These are phyloP conservation scores for Solanum chacoense DNA, from an alignment of 305 asterid species.

Conservation along the genomic window DNA sequence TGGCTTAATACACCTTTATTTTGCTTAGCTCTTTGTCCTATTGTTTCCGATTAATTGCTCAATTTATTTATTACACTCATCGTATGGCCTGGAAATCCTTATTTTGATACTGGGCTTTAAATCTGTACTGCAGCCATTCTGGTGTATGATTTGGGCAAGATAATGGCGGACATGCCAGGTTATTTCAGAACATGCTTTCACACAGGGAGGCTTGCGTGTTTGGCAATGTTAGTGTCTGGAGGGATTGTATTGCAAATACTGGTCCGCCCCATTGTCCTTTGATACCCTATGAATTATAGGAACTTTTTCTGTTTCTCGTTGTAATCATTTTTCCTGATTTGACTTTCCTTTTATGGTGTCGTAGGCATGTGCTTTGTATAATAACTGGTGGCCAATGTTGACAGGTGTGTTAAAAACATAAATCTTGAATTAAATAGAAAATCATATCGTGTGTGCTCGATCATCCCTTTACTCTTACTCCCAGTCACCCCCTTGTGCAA, in stretches of 20 bases:
- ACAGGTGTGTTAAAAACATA: conserved; percentile 38
- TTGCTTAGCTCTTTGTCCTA: neutral
- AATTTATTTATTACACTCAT: neutral
- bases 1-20: neutral
- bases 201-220: conserved; percentile 73
- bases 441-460: neutral
- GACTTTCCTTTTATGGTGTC: conserved; percentile 11
- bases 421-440: neutral
- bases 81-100: neutral
- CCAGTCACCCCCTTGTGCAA: neutral
- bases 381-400: conserved; percentile 99
- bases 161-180: conserved; percentile 68
- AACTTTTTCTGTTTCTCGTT: neutral
- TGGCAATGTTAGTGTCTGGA: conserved; percentile 83
- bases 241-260: conserved; percentile 91
- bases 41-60: neutral
- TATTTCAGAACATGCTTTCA: conserved; percentile 65
- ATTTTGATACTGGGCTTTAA: neutral
- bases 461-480: neutral
- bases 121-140: conserved; percentile 8
- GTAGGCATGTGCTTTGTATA: conserved; percentile 85
- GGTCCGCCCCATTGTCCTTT: conserved; percentile 27
- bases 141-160: conserved; percentile 29
- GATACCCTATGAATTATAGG: neutral
- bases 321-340: conserved; percentile 11